phyloP scores from a whole-genome alignment of 768 basidiomycete species.

The Lentinus tigrinus region DNA sequence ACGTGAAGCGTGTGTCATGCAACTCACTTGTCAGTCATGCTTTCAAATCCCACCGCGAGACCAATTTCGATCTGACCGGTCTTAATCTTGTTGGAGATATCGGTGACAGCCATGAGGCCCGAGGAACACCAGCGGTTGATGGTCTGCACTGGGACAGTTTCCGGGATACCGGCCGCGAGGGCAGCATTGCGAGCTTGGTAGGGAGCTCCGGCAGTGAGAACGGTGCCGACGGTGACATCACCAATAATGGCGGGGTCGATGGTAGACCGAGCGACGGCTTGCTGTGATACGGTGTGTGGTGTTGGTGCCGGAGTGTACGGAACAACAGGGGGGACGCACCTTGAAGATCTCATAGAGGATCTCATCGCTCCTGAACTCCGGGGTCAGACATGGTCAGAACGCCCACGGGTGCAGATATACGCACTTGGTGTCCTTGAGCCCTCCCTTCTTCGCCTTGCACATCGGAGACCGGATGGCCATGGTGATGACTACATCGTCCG shows the following conservation, averaged over 20 bases:
- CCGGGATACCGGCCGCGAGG: conserved; percentile 79
- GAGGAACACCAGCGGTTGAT: conserved; percentile 84
- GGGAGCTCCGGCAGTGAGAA: conserved; percentile 59
- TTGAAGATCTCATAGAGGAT: conserved; percentile 81
- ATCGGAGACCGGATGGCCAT: conserved; percentile 77
- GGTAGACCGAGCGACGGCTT: conserved; percentile 54
- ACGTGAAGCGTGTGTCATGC: conserved; percentile 16
- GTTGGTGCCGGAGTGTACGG: neutral
- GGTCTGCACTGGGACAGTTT: conserved; percentile 69
- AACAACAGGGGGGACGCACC: conserved; percentile 34
- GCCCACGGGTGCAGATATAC: conserved; percentile 13
- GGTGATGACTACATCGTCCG: conserved; percentile 81
- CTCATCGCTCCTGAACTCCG: conserved; percentile 61
- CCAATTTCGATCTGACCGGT: conserved; percentile 81
- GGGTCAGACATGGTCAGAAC: neutral
- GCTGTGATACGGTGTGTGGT: conserved; percentile 34
- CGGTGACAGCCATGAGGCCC: conserved; percentile 81
- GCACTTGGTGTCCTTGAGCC: conserved; percentile 66
- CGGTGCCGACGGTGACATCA: conserved; percentile 81
- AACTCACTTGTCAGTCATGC: conserved; percentile 75
- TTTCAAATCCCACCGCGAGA: conserved; percentile 80
- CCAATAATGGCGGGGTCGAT: conserved; percentile 66
- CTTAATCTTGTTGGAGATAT: conserved; percentile 73
- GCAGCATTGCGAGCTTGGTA: conserved; percentile 76
- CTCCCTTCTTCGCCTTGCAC: conserved; percentile 77